Conservation (phyloP, 225 moss, liverwort and hornwort species). For the Polytrichum formosum region DNA sequence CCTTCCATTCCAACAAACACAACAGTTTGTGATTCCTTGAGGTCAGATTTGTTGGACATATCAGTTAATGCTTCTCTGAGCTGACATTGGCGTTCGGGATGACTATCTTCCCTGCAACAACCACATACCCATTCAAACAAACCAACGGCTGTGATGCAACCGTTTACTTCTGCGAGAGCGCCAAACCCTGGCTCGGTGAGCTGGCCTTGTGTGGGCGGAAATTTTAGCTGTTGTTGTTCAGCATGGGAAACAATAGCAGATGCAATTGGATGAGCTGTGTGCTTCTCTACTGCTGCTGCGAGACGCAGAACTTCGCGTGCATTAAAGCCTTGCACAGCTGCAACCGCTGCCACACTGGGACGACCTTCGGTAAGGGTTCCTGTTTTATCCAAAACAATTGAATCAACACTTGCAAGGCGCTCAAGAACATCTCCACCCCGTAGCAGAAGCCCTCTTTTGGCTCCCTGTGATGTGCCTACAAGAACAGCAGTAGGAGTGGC, state of each 20-base stretch:
- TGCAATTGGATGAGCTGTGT: conserved; percentile 82
- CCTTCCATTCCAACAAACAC: conserved; percentile 93
- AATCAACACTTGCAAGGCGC: conserved; percentile 71
- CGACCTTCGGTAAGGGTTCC: conserved; percentile 89
- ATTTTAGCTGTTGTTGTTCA: conserved; percentile 32
- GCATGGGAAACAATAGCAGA: conserved; percentile 65
- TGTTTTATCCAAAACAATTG: conserved; percentile 85
- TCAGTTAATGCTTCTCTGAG: conserved; percentile 29
- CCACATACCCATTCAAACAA: conserved; percentile 82
- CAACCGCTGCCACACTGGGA: conserved; percentile 71
- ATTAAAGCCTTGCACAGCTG: conserved; percentile 31
- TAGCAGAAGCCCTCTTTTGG: conserved; percentile 76
- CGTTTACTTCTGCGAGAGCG: conserved; percentile 77
- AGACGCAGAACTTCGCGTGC: conserved; percentile 43
- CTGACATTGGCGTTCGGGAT: conserved; percentile 26
- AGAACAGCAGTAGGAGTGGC: conserved; percentile 96
- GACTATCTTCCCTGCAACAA: conserved; percentile 49
- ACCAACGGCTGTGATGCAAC: conserved; percentile 74
- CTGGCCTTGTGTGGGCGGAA: conserved; percentile 62
- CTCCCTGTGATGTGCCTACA: conserved; percentile 91
- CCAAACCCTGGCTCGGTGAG: conserved; percentile 94
- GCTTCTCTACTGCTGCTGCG: conserved; percentile 80
- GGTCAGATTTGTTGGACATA: conserved; percentile 24
- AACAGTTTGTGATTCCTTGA: conserved; percentile 73
- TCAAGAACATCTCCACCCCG: conserved; percentile 91